Evolutionary conservation across 805 yeast species (phyloP), one percentile per base, ranked within the genome.

Genomic region (Myxozyma nipponensis): DNA sequence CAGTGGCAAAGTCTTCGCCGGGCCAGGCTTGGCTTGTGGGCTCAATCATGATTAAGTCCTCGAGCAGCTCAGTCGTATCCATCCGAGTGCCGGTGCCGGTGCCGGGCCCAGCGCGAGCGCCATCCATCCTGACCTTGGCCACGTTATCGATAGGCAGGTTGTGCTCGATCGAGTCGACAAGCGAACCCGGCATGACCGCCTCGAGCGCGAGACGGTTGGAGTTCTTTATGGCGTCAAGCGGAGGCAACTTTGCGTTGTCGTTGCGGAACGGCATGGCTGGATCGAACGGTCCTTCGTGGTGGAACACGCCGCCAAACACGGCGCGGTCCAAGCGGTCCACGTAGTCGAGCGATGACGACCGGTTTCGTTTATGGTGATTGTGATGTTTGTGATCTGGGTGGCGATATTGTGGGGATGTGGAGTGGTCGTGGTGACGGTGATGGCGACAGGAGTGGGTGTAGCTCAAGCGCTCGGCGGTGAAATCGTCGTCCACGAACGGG

Each of bases 261-360:
- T 54, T 54, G 34, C 58, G 46, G 28, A 30, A 28, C 5, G 46
- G 42, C 34, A 46, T 32, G 15, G 58, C 40, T 3, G 49, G 41
- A 21, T 54, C 58, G 35, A 44, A 54, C 1, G 58, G 58, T 2
- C 58, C 58, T 28, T 50, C 58, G 42, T 54, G 58, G 23, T 47
- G 58, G 35, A 36, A 41, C 18, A 19, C 21, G 25, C 6, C 10
- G n/a, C 39, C 19, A 47, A 7, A 28, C 7, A n/a, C 21, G 21
- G 39, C 15, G 38, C 23, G 25, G 50, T 48, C 50, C 22, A 48
- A 53, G 6, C 18, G 15, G 34, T 48, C 52, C 22, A 48, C 42
- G 3, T n/a, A 19, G 36, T 43, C n/a, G 23, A 37, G 10, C 32
- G 42, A 36, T 15, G 7, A 23, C 6, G 15, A 28, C 15, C 52